Base-by-base conservation (phyloP, 371 early-diverging fungal genomes). In the Aphelidium insulamus region DNA sequence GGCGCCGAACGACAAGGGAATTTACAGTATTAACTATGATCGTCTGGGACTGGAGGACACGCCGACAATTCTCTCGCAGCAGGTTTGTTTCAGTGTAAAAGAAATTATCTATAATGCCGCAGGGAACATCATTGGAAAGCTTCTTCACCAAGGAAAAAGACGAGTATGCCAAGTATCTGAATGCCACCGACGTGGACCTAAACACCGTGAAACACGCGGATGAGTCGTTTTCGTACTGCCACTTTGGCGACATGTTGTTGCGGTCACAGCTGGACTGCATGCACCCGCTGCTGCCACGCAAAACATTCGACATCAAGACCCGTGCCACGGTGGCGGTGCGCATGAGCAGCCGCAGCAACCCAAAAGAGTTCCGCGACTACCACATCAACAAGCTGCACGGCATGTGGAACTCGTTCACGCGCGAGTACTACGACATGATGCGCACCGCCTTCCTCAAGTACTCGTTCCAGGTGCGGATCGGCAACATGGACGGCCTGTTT, bases 401-500 rank as follows among this genome's bases (percentile, higher is more conserved):
- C 1, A 49, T 71, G 10, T 47, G 62, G 27, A 63, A 72, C 36
- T 80, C 81, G 0, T 94, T 74, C 49, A 90, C 88, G 47, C 62
- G 87, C 26, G 94, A 92, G 51, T 81, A 83, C 50, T 83, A 76
- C 46, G 94, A 90, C 48, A 82, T 90, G 85, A 59, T 78, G 25
- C 69, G 85, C 4, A 62, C 77, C 2, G 77, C 81, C 0, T 73
- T 85, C 40, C 45, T 88, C 23, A 88, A 86, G 47, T 86, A 81
- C 60, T 74, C 58, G 66, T 75, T 88, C 34, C 94, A 94, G 52
- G 82, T 72, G 4, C 72, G 88, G 3, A 83, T 94, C 33, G 94
- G 94, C 1, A 66, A 77, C 36, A 94, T 94, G 94, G 91, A 91
- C 46, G 94, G 94, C 4, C 71, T 90, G 16, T 62, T 94, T 43